Conservation (phyloP, 1,139 yeast genomes). For the Debaryomyces singareniensis region DNA sequence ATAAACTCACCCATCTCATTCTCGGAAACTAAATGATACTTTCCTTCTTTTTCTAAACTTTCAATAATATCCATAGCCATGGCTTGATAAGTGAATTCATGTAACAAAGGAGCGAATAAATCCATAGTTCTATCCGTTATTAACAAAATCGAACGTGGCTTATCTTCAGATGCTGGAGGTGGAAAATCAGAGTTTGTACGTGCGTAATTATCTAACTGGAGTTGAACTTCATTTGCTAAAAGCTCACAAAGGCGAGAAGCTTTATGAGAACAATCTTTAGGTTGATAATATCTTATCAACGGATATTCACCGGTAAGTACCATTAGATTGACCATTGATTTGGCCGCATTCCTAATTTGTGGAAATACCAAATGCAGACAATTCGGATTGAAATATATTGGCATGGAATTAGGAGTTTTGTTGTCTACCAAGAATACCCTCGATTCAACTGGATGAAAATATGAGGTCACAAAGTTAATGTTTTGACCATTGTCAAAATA, state of each 20-base stretch:
- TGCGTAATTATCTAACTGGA: constrained; percentile 68
- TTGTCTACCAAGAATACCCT: constrained; percentile 34
- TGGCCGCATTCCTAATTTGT: constrained; percentile 56
- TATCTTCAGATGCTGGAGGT: constrained; percentile 46
- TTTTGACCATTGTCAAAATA: constrained; percentile 27
- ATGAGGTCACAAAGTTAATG: constrained; percentile 21
- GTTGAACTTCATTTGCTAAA: constrained; percentile 70
- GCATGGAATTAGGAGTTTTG: constrained; percentile 51
- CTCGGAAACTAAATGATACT: constrained; percentile 57
- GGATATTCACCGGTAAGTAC: constrained; percentile 86
- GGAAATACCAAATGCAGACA: constrained; percentile 58
- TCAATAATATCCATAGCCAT: constrained; percentile 75
- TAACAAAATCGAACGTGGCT: constrained; percentile 69
- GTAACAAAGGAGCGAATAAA: constrained; percentile 75
- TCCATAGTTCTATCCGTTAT: constrained; percentile 83
- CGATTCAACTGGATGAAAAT: constrained; percentile 30
- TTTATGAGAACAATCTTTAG: constrained; percentile 36
- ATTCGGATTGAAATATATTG: constrained; percentile 62
- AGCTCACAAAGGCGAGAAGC: constrained; percentile 66
- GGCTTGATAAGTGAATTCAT: constrained; percentile 91
- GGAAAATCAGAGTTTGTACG: constrained; percentile 60
- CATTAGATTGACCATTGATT: constrained; percentile 62
- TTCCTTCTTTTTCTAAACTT: constrained; percentile 43
- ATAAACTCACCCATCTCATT: constrained; percentile 50
- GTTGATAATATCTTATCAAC: constrained; percentile 63